Percentiles rank a stretch among this genome's conserved stretches.
Conservation (phyloP, 169 alveolate species). For the Plasmodium knowlesi region DNA sequence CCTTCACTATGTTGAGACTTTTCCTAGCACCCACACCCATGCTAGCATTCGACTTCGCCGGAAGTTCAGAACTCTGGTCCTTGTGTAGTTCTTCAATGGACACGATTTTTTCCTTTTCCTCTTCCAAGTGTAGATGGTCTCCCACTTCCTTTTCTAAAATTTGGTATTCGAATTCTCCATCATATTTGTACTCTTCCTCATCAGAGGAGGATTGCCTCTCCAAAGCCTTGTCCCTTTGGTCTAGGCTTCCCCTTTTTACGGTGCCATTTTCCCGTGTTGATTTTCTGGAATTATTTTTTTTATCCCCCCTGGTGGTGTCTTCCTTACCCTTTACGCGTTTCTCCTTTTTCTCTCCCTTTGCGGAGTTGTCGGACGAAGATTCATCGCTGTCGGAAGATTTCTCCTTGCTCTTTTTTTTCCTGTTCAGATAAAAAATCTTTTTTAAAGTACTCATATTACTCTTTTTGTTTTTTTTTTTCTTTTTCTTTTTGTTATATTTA, state of each 20-base stretch:
- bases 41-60: neutral
- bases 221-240: neutral
- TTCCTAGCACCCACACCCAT: neutral
- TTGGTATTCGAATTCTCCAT: neutral
- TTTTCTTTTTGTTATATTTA: slow-evolving; percentile 2
- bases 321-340: neutral
- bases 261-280: neutral
- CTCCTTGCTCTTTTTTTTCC: slow-evolving; percentile 52
- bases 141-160: slow-evolving; percentile 59
- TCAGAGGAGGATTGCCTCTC: neutral
- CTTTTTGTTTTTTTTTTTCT: slow-evolving; percentile 26
- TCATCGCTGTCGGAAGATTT: neutral
- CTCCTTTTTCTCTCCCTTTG: neutral
- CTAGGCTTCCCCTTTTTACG: neutral
- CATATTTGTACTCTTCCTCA: slow-evolving; percentile 31
- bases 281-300: neutral
- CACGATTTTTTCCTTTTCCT: neutral
- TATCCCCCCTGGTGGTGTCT: neutral
- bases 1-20: neutral
- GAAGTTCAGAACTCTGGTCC: slow-evolving; percentile 14
- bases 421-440: slow-evolving; percentile 34
- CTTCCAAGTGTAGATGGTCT: slow-evolving; percentile 40
- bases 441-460: slow-evolving; percentile 57
- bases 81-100: neutral
- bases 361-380: slow-evolving; percentile 7